Base-by-base conservation (phyloP, 2,329 filamentous ascomycete genomes). In the Botrytis deweyae region DNA sequence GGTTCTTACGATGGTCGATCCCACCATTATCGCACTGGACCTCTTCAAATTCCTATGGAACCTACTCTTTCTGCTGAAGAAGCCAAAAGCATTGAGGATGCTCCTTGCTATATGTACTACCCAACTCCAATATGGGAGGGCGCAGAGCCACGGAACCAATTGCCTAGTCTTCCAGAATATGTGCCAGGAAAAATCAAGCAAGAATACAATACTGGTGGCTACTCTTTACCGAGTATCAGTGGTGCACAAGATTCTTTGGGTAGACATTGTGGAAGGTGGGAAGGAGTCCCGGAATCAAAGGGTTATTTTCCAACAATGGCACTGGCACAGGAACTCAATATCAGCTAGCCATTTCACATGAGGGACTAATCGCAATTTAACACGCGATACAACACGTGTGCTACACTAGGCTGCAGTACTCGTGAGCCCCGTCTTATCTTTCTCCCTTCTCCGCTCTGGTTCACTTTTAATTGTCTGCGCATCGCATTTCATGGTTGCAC, bases 181-280 rank as follows among this genome's bases (percentile, higher is more conserved):
- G 72, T 73, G 18, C 73, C 76, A 16, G 70, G 74, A 29, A 80
- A 79, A 66, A 70, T 81, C 58, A 82, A 82, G 74, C 75, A 77
- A 25, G 78, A 80, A 59, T 79, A 77, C 58, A 72, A 16, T 65
- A 70, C 74, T 8, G 71, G 75, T 40, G 76, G 77, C 2, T 80
- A 77, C 64, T 77, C 76, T 5, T 72, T 80, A 14, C 79, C 79
- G 9, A 80, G 79, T 42, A 73, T 80, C 40, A 76, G 75, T 22
- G 74, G 74, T 59, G 72, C 75, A 8, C 75, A 77, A 46, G 78
- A 78, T 38, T 16, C 66, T 46, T 75, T 78, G 42, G 76, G 76
- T 18, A 74, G 78, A 61, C 75, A 78, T 64, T 82, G 80, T 75
- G 78, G 81, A n/a, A 74, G 80, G 20, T 82, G 79, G 78, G 80